Evolutionary conservation across 202 grass and related monocot species (phyloP), one percentile per base, ranked within the genome.

Genomic region (Schoenoplectus triqueter): DNA sequence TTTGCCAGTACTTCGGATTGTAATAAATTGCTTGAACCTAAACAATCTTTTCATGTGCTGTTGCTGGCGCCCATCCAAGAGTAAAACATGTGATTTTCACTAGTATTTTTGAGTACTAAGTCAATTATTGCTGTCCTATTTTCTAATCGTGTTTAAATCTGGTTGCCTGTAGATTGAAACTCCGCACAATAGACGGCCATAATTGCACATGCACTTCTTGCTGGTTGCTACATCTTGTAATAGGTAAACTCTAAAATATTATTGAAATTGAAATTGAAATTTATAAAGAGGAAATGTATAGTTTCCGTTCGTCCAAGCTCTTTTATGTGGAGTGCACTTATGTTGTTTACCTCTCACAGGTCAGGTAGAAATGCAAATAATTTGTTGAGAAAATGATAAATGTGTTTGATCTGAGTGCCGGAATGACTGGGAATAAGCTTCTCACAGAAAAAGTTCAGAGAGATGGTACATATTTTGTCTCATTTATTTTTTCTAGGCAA

Each of bases 401-500:
- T 82, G 86, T 73, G 15, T 87, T 92, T 85, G 76, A 91, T 52
- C 64, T 78, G 87, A 88, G 74, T 81, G 83, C 59, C 40, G 81
- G 70, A 81, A 92, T 89, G 87, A 86, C 83, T 57, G 85, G 80
- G 87, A 48, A 46, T 75, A 92, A 89, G 21, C 20, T 82, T 80
- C 74, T 67, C 67, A 73, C 86, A 20, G 85, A 83, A 80, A 90
- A 92, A 84, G 41, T 66, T 71, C 75, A 86, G 68, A 46, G 65
- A 88, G 88, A 97, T 90, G 90, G 90, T 97, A 90, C 70, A 20
- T 86, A 21, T 63, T 74, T 44, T 18, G 17, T 41, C 63, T 62
- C 48, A 62, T 85, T 85, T 31, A 31, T 31, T 31, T 72, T 56
- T 31, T 66, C 8, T 64, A 49, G 13, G 49, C 20, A 8, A 85